Conservation (phyloP, 352 stramenopile genomes). For the Pythium brachiatum region DNA sequence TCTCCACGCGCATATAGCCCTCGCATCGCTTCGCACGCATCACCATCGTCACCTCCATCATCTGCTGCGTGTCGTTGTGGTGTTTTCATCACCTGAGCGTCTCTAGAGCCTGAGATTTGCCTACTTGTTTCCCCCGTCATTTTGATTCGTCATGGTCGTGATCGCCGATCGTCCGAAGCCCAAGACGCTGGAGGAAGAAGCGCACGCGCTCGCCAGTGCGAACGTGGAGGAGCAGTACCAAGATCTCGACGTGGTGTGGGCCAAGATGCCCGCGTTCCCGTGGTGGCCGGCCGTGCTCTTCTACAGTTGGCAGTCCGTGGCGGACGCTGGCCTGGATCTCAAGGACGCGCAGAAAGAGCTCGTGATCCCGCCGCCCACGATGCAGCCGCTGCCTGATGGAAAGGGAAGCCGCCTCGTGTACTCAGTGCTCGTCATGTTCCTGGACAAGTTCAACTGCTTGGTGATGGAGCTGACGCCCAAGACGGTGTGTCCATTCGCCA, state of each 20-base stretch:
- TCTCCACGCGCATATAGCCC: not conserved
- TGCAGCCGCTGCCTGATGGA: constrained; percentile 30
- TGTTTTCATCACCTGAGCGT: not conserved
- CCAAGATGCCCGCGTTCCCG: constrained; percentile 61
- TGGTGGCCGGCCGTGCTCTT: constrained; percentile 84
- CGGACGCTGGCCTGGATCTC: constrained; percentile 37
- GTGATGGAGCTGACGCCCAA: constrained; percentile 24
- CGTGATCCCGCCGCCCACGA: constrained; percentile 38
- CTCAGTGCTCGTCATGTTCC: constrained; percentile 26
- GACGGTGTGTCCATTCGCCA: constrained; percentile 45
- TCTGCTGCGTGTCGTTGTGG: not conserved
- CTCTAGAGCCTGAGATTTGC: constrained; percentile 8
- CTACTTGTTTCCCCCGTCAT: too few relatives aligned
- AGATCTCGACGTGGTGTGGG: constrained; percentile 79
- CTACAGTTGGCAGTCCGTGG: constrained; percentile 52
- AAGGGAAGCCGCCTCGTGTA: constrained; percentile 25
- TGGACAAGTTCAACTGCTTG: constrained; percentile 31
- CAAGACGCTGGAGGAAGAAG: constrained; percentile 25
- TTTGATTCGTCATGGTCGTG: constrained; percentile 16
- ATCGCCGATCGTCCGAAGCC: constrained; percentile 4
- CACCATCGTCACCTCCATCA: not conserved
- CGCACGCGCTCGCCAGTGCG: constrained; percentile 30
- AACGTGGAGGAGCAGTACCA: constrained; percentile 56
- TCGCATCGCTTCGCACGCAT: not conserved
- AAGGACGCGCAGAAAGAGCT: constrained; percentile 37